Conservation (phyloP, 176 grass and related monocot species). For the Panicum miliaceum region DNA sequence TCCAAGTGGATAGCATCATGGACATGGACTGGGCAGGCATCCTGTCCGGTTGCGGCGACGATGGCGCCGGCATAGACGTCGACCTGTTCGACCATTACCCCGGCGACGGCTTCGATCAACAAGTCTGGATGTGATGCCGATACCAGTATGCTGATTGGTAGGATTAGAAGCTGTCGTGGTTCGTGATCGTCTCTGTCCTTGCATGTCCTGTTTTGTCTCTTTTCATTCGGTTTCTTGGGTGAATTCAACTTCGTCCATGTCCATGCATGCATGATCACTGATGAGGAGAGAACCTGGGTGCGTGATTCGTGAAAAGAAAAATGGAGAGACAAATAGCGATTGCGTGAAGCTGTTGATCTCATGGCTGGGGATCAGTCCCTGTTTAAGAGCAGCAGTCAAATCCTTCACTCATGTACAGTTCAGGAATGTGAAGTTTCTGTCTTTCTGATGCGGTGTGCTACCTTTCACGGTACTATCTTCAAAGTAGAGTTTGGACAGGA, state of each 20-base stretch:
- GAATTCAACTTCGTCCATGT: constrained; percentile 25
- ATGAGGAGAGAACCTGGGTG: neutral
- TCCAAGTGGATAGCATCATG: constrained; percentile 64
- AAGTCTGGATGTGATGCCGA: constrained; percentile 55
- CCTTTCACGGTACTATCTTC: neutral
- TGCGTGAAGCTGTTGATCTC: constrained; percentile 11
- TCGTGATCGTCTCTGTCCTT: constrained; percentile 29
- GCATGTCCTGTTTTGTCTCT: neutral
- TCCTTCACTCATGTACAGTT: neutral
- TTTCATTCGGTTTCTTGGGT: neutral
- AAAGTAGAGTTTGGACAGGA: neutral
- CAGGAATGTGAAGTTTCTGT: neutral
- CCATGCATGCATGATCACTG: constrained; percentile 31
- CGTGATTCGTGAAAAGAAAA: constrained; percentile 21
- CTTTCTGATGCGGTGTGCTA: neutral
- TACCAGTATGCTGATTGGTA: neutral
- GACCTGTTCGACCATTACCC: constrained; percentile 54
- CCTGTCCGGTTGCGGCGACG: constrained; percentile 47
- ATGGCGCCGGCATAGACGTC: constrained; percentile 13
- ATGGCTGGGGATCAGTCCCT: neutral
- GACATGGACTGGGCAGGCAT: constrained; percentile 60
- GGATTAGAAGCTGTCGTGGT: constrained; percentile 18
- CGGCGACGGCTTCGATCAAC: constrained; percentile 51
- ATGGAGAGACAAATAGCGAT: neutral
- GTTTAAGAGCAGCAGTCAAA: neutral